Evolutionary conservation across 2,329 filamentous ascomycete species (phyloP).

Genomic region (Ophiosphaerella narmari): DNA sequence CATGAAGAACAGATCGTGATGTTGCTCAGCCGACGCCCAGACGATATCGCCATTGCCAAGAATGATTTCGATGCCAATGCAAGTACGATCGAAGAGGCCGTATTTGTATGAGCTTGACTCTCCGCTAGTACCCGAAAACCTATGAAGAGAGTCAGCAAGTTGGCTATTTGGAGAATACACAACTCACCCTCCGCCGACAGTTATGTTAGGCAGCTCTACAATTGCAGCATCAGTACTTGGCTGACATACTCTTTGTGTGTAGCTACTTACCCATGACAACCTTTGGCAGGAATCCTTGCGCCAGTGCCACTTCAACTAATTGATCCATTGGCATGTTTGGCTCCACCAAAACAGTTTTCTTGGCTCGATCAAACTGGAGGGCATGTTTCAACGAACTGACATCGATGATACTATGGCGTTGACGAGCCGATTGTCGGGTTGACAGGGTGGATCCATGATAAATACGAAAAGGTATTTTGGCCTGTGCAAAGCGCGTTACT

Average conservation of each 20-base stretch:
- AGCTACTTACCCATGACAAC: constrained; percentile 63
- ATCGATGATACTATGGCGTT: constrained; percentile 52
- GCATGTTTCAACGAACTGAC: constrained; percentile 56
- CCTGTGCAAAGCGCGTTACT: constrained; percentile 52
- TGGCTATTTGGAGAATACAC: neutral
- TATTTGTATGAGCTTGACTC: constrained; percentile 70
- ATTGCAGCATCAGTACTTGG: neutral
- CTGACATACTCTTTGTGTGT: neutral
- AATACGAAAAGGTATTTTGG: constrained; percentile 57
- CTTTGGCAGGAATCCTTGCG: constrained; percentile 61
- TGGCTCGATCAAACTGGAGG: constrained; percentile 48
- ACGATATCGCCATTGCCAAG: constrained; percentile 62
- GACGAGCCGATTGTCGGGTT: constrained; percentile 51
- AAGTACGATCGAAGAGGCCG: constrained; percentile 68
- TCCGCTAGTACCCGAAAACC: constrained; percentile 67
- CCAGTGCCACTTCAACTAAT: constrained; percentile 62
- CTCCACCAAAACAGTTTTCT: constrained; percentile 61
- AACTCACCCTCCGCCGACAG: constrained; percentile 62
- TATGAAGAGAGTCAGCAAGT: constrained; percentile 8
- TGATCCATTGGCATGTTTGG: constrained; percentile 72
- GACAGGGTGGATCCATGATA: constrained; percentile 63
- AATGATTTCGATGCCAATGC: constrained; percentile 67
- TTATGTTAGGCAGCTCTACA: constrained; percentile 68
- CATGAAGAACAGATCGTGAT: constrained; percentile 62
- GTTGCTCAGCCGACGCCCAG: constrained; percentile 50